Evolutionary conservation across 2,329 filamentous ascomycete species (phyloP).

Genomic region (Colletotrichum cordylinicola): DNA sequence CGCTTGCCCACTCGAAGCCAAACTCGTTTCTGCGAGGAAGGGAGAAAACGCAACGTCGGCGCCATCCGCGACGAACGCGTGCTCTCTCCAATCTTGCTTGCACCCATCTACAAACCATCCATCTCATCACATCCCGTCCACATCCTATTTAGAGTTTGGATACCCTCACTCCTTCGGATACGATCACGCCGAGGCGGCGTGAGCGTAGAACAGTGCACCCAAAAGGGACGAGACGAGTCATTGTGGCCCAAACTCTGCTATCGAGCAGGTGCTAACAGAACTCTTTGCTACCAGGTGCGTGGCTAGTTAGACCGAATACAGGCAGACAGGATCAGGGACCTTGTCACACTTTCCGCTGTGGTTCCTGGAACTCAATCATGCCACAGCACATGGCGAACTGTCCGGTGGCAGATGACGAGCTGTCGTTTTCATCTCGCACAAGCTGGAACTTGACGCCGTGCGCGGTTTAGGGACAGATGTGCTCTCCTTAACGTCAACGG

Average conservation of each 20-base stretch:
- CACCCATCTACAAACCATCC: background rate
- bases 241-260: slow-evolving; percentile 7
- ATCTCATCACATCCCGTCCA: background rate
- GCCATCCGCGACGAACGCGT: slow-evolving; percentile 21
- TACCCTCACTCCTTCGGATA: slow-evolving; percentile 16
- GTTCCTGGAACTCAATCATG: slow-evolving; percentile 7
- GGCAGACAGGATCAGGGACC: background rate
- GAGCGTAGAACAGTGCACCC: background rate
- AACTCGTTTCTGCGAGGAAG: background rate
- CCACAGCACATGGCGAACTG: background rate
- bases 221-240: slow-evolving; percentile 13
- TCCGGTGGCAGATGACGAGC: slow-evolving; percentile 10
- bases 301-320: background rate
- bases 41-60: background rate
- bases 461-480: background rate
- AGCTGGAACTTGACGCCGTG: background rate
- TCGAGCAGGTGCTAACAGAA: background rate
- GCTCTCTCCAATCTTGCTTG: background rate
- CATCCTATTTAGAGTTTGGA: background rate
- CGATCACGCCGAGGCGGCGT: slow-evolving; percentile 20
- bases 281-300: background rate
- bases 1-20: background rate
- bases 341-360: background rate
- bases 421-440: slow-evolving; percentile 7
- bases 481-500: background rate